A percentile compares a stretch with the other conserved stretches of the same genome.
These are phyloP conservation scores for Kwoniella europaea DNA, from an alignment of 768 basidiomycete genomes.

Conservation along the genomic window DNA sequence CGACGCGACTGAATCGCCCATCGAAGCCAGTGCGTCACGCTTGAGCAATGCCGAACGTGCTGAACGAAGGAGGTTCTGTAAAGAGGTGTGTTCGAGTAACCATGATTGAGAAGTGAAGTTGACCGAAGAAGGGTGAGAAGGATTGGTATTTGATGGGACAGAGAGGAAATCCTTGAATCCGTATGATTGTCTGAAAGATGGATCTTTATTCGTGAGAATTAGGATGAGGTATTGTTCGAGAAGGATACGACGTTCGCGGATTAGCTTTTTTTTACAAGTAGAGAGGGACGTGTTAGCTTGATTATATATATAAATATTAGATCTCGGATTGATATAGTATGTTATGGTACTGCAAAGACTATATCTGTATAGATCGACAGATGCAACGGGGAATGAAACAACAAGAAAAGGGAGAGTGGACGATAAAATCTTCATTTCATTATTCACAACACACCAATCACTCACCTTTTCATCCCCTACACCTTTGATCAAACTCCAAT, in stretches of 20 bases:
- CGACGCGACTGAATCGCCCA: conserved; percentile 73
- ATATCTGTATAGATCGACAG: neutral
- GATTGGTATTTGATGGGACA: conserved; percentile 56
- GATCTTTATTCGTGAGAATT: conserved; percentile 79
- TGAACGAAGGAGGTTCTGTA: conserved; percentile 76
- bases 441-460: neutral
- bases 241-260: conserved; percentile 76
- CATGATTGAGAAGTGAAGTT: conserved; percentile 65
- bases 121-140: conserved; percentile 14
- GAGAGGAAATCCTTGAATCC: conserved; percentile 87
- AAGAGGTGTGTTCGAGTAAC: conserved; percentile 84
- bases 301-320: neutral
- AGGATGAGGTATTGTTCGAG: conserved; percentile 85
- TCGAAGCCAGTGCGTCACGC: conserved; percentile 79
- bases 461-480: conserved; percentile 62
- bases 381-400: neutral
- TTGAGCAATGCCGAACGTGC: conserved; percentile 83
- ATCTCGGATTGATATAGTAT: neutral
- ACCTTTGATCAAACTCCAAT: conserved; percentile 70
- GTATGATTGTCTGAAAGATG: conserved; percentile 77
- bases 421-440: neutral
- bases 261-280: conserved; percentile 53
- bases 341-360: neutral
- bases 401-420: neutral
- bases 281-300: neutral